These are phyloP conservation scores for Suhomyces sp. DNA, from an alignment of 805 yeast genomes.

Conservation along the genomic window DNA sequence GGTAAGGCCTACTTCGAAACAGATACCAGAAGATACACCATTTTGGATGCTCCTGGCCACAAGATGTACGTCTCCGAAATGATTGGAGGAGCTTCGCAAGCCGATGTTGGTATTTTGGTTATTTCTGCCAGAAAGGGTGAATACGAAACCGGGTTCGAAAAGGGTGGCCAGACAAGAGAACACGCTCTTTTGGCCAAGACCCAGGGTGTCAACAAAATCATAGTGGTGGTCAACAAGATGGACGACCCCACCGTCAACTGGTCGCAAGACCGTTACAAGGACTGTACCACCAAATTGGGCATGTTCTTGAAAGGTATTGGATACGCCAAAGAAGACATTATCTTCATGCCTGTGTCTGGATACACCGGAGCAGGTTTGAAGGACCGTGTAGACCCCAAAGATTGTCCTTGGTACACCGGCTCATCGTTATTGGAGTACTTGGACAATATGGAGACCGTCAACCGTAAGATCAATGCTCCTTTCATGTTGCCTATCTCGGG, in stretches of 20 bases:
- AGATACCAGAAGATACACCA: slow-evolving; percentile 95
- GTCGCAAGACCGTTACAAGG: slow-evolving; percentile 95
- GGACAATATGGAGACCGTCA: slow-evolving; percentile 75
- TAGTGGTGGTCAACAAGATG: slow-evolving; percentile 97
- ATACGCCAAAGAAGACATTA: slow-evolving; percentile 79
- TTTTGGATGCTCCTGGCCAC: slow-evolving; percentile 99
- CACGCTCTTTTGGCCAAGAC: slow-evolving; percentile 97
- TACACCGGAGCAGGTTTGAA: slow-evolving; percentile 96
- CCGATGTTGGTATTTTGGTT: slow-evolving; percentile 96
- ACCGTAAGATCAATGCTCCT: slow-evolving; percentile 89
- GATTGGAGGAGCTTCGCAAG: slow-evolving; percentile 99
- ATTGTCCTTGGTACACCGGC: slow-evolving; percentile 92
- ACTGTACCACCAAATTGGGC: slow-evolving; percentile 83
- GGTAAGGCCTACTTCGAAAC: slow-evolving; percentile 98
- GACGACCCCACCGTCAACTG: slow-evolving; percentile 96
- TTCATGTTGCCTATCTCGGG: slow-evolving; percentile 95
- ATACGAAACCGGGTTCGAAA: slow-evolving; percentile 98
- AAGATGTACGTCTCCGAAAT: slow-evolving; percentile 97
- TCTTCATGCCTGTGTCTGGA: slow-evolving; percentile 97
- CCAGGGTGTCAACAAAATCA: slow-evolving; percentile 92
- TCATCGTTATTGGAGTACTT: slow-evolving; percentile 89
- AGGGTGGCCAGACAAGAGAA: slow-evolving; percentile 98
- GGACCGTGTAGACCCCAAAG: slow-evolving; percentile 67
- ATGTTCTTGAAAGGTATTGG: slow-evolving; percentile 84
- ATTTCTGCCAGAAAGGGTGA: slow-evolving; percentile 99